Evolutionary conservation across 106 monocot genomes (phyloP), one percentile per base, ranked within the genome.

Genomic region (Phalaenopsis equestris): DNA sequence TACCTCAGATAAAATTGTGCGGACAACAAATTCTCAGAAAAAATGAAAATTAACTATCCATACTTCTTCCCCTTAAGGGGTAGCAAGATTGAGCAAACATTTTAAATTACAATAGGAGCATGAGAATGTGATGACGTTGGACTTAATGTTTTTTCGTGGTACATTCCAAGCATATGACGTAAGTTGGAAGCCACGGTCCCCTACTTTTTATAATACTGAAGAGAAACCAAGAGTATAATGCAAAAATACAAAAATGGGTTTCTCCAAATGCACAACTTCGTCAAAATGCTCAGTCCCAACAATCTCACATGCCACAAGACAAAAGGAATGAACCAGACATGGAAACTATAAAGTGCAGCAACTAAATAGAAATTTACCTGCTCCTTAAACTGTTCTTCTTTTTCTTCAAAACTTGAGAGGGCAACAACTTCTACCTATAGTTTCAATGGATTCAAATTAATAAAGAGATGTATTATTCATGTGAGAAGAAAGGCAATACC

Each of bases 351-450:
- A 70, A 70, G 14, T 38, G 70, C 70, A 70, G 39, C 14, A 14
- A 70, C 11, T 39, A 39, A 36, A 70, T 70, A 39, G 14, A 70
- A 61, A 8, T 6, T 6, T 76, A 96, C 98, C 91, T 98, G 94
- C 78, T 94, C 94, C 83, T 92, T 92, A 67, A 98, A 98, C 78
- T 86, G 88, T 39, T 98, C 94, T 83, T 94, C 98, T 87, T 92
- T 98, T 79, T 94, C 92, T 79, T 98, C 98, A 78, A 86, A 98
- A 86, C 92, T 98, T 77, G 94, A 88, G 75, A 98, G 91, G 76
- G 92, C 94, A 55, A 91, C 89, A 74, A 98, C 89, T 74, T 98
- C 89, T 37, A 98, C 92, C 98, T 98, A 78, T 4, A 55, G 21
- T 38, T 70, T 39, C 12, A 70, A 70, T 70, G 38, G 38, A 70